These are phyloP conservation scores for Pestalotiopsis fici DNA, from an alignment of 2,329 filamentous ascomycete species.

Conservation along the genomic window DNA sequence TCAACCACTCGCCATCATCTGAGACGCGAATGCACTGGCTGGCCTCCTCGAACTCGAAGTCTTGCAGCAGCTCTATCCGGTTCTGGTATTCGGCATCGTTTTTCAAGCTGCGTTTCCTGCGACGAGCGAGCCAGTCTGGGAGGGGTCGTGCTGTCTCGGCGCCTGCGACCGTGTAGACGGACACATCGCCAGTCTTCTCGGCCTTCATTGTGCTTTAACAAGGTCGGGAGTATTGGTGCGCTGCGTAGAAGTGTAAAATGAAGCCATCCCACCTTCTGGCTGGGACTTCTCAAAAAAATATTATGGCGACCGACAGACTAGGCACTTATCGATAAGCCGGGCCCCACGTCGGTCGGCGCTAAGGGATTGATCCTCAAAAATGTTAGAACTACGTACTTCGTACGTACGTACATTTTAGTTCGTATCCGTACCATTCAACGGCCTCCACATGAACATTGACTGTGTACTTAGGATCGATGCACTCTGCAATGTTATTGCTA, in stretches of 20 bases:
- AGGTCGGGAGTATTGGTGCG: background rate
- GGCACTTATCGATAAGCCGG: background rate
- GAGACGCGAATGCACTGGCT: slow-evolving; percentile 87
- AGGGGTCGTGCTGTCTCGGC: slow-evolving; percentile 84
- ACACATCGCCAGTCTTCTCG: slow-evolving; percentile 78
- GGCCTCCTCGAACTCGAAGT: slow-evolving; percentile 90
- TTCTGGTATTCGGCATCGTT: slow-evolving; percentile 91
- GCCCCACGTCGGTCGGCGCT: background rate
- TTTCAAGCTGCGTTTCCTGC: slow-evolving; percentile 88
- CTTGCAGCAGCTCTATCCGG: slow-evolving; percentile 90
- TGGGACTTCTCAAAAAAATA: background rate
- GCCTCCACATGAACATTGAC: no score
- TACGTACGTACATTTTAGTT: no score
- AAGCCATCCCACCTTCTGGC: background rate
- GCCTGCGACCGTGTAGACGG: slow-evolving; percentile 94
- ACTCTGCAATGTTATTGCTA: no score
- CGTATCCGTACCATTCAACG: no score
- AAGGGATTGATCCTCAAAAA: no score
- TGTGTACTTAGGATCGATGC: no score
- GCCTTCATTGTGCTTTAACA: slow-evolving; percentile 65
- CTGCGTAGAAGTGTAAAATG: background rate
- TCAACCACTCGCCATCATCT: slow-evolving; percentile 95
- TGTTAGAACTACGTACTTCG: no score
- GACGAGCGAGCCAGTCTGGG: slow-evolving; percentile 91
- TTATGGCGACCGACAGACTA: background rate